Evolutionary conservation across 2,329 filamentous ascomycete genomes (phyloP).

Genomic region (Nigrospora sphaerica): DNA sequence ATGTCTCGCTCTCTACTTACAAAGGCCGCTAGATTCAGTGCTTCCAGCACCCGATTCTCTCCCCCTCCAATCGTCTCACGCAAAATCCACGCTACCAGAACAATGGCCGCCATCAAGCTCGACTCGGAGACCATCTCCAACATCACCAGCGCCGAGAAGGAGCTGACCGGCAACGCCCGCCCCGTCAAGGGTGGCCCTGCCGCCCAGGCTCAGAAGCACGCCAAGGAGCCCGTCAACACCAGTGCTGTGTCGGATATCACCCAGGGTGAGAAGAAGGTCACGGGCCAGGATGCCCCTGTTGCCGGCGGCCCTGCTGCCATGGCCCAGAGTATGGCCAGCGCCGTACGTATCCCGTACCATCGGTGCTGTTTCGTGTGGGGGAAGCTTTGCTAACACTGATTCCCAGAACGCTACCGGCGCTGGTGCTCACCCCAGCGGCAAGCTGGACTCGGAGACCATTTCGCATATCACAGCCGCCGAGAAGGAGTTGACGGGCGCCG

Average conservation of each 20-base stretch:
- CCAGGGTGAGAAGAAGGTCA: constrained; percentile 28
- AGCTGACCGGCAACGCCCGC: constrained; percentile 24
- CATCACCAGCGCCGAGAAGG: constrained; percentile 31
- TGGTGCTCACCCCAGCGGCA: constrained; percentile 9
- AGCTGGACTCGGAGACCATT: constrained; percentile 22
- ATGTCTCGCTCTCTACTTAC: constrained; percentile 10
- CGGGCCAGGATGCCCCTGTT: constrained; percentile 17
- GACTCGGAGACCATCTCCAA: constrained; percentile 25
- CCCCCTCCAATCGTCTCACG: constrained; percentile 4
- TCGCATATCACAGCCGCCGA: constrained; percentile 31
- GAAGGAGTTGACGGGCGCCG: constrained; percentile 26
- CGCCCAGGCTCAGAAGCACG: constrained; percentile 29
- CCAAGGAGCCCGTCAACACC: constrained; percentile 17
- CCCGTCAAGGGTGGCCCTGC: constrained; percentile 29
- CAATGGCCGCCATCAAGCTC: constrained; percentile 9
- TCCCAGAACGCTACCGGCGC: neutral
- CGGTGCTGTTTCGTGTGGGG: no score
- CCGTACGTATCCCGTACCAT: constrained; percentile 1
- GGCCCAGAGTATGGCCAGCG: constrained; percentile 19
- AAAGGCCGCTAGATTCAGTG: constrained; percentile 3
- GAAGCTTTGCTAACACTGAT: neutral
- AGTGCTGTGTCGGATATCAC: constrained; percentile 29
- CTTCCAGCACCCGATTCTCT: neutral
- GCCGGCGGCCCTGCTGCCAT: constrained; percentile 26
- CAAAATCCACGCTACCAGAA: constrained; percentile 1